phyloP scores from a whole-genome alignment of 2,329 filamentous ascomycete species.

The Colletotrichum melonis region DNA sequence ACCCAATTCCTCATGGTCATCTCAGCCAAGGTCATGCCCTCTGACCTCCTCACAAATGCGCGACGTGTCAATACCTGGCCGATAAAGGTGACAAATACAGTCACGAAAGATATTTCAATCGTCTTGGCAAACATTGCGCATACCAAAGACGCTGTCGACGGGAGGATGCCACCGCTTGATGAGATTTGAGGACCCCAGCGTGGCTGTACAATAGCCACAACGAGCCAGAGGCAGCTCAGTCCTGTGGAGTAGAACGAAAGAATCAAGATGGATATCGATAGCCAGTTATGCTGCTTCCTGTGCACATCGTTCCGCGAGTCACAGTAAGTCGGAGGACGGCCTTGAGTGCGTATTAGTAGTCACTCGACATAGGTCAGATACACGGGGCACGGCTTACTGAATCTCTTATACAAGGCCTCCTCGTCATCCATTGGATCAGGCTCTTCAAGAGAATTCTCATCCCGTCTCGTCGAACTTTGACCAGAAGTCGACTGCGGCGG shows the following conservation, averaged over 20 bases:
- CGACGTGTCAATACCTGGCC: constrained; percentile 80
- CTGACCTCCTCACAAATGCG: constrained; percentile 69
- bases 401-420: constrained; percentile 44
- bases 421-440: constrained; percentile 40
- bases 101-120: constrained; percentile 83
- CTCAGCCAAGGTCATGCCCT: constrained; percentile 79
- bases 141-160: constrained; percentile 74
- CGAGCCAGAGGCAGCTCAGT: constrained; percentile 74
- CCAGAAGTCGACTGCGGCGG: neutral
- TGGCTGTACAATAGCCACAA: constrained; percentile 70
- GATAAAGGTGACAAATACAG: constrained; percentile 78
- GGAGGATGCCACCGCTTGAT: constrained; percentile 63
- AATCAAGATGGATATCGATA: constrained; percentile 58
- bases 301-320: constrained; percentile 46
- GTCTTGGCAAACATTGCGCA: constrained; percentile 79
- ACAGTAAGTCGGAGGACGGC: constrained; percentile 47
- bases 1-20: constrained; percentile 84
- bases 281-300: constrained; percentile 54
- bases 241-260: constrained; percentile 72
- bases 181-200: constrained; percentile 70
- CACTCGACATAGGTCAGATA: neutral
- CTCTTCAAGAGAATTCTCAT: neutral
- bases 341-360: constrained; percentile 12
- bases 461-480: neutral
- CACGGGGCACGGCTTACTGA: constrained; percentile 39